These are phyloP conservation scores for Marasmius tenuissimus DNA, from an alignment of 1,284 basidiomycete genomes.

Conservation along the genomic window DNA sequence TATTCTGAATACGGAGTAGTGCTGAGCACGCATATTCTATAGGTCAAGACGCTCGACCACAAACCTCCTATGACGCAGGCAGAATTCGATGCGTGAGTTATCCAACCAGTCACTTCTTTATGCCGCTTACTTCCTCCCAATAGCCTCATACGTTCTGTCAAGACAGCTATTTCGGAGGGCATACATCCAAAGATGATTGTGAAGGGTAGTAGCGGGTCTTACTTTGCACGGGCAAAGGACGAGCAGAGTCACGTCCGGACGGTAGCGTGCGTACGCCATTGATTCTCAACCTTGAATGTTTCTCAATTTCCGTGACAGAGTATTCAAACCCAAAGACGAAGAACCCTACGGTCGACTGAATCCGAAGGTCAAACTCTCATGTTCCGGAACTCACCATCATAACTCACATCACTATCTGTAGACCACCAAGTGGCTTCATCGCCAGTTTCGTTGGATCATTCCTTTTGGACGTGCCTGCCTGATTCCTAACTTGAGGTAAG, in stretches of 20 bases:
- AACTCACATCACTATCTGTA: conserved; percentile 25
- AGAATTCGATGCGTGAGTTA: conserved; percentile 65
- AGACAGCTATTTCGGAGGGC: conserved; percentile 68
- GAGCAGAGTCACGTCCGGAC: conserved; percentile 68
- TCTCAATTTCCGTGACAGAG: conserved; percentile 38
- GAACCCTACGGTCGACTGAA: conserved; percentile 84
- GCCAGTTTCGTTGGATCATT: conserved; percentile 82
- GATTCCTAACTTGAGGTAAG: conserved; percentile 82
- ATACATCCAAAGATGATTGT: conserved; percentile 87
- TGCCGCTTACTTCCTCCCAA: not conserved
- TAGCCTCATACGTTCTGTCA: conserved; percentile 67
- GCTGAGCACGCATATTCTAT: conserved; percentile 4
- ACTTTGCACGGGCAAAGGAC: conserved; percentile 78
- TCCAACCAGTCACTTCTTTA: not conserved
- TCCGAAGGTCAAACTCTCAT: conserved; percentile 56
- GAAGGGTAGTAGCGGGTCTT: conserved; percentile 85
- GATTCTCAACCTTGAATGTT: conserved; percentile 5
- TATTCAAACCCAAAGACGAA: conserved; percentile 91
- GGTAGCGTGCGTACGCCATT: conserved; percentile 59
- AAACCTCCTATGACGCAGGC: conserved; percentile 70
- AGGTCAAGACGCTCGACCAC: conserved; percentile 80
- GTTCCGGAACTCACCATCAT: not conserved
- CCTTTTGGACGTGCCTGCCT: conserved; percentile 85
- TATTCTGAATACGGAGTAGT: not conserved
- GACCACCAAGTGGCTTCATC: conserved; percentile 90